Base-by-base conservation (phyloP, 2,329 filamentous ascomycete genomes). In the Colletotrichum acutatum region DNA sequence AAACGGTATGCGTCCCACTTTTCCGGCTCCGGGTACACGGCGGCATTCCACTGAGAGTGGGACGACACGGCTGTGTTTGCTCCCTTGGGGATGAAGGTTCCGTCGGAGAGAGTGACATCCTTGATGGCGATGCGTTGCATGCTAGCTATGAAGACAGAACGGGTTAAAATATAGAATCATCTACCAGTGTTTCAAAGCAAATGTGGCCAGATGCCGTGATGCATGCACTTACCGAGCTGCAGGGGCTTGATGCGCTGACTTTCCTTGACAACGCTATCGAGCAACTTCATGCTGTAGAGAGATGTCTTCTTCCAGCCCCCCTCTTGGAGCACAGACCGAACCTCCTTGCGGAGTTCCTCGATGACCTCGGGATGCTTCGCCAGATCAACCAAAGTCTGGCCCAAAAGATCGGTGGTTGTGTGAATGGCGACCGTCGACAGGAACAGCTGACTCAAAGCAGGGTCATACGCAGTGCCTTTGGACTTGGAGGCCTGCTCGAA, bases 371-470 rank as follows among this genome's bases (percentile, higher is more conserved):
- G 83, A 53, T 85, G 76, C 2, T 78, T 77, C 2, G 77, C 78
- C 16, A 88, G 74, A 53, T 87, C 83, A 49, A 81, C 80, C 46
- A 88, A 73, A 1, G 81, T 76, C 22, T 84, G 81, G 5, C 79
- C 78, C 0, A 82, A 19, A 1, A 79, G 68, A 53, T 84, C 81
- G 1, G 82, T 81, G 0, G 85, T 85, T 5, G 83, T 86, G 75
- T 86, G 84, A 22, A 86, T 84, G 6, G 84, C 83, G 1, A 81
- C 83, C 37, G 95, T 93, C 54, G 94, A 90, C 0, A 97, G 95
- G 7, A 98, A 88, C 32, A 94, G 87, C 79, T 97, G 94, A 37
- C 94, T 94, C 12, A 81, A 82, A 24, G 91, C 85, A 0, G 87
- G 83, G 80, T 95, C 89, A 79, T 95, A 95, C 9, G 83, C 92